Evolutionary conservation across 2,329 filamentous ascomycete genomes (phyloP).

Genomic region (Stemphylium vesicarium): DNA sequence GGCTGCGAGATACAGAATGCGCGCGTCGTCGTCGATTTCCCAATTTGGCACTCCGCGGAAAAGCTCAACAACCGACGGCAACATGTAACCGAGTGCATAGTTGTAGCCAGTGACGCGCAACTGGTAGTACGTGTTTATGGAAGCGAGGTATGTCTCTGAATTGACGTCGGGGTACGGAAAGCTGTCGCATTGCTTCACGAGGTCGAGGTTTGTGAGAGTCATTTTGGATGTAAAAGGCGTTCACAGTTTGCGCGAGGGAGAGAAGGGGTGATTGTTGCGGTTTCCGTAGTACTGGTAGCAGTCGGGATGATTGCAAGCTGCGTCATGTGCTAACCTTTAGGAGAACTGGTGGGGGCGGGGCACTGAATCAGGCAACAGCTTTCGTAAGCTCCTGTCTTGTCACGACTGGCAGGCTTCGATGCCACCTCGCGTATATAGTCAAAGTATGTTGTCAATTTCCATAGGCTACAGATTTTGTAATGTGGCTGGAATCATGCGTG

Average conservation of each 20-base stretch:
- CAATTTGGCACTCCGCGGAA: slow-evolving; percentile 65
- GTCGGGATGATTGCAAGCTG: slow-evolving; percentile 4
- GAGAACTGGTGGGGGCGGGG: slow-evolving; percentile 36
- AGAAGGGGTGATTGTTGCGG: not conserved
- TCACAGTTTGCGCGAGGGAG: not conserved
- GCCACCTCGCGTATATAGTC: not conserved
- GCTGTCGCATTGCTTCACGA: slow-evolving; percentile 68
- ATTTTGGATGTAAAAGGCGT: slow-evolving; percentile 23
- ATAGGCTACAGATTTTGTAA: too few relatives aligned
- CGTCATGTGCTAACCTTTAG: slow-evolving; percentile 16
- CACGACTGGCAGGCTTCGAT: not conserved
- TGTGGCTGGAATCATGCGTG: not conserved
- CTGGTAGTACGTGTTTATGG: slow-evolving; percentile 63
- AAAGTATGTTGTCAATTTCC: not conserved
- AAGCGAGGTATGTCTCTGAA: slow-evolving; percentile 59
- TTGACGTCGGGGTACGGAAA: slow-evolving; percentile 77
- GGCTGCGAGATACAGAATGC: slow-evolving; percentile 69
- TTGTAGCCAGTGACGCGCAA: slow-evolving; percentile 73
- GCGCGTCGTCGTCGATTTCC: slow-evolving; percentile 63
- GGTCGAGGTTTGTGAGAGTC: slow-evolving; percentile 58
- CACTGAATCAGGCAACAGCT: slow-evolving; percentile 6
- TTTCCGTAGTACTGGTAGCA: not conserved
- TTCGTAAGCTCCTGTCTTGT: not conserved
- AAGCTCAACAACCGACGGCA: slow-evolving; percentile 65
- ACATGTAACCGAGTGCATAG: slow-evolving; percentile 65